Evolutionary conservation across 331 rosid genomes (phyloP).

Genomic region (Malus hybrid): DNA sequence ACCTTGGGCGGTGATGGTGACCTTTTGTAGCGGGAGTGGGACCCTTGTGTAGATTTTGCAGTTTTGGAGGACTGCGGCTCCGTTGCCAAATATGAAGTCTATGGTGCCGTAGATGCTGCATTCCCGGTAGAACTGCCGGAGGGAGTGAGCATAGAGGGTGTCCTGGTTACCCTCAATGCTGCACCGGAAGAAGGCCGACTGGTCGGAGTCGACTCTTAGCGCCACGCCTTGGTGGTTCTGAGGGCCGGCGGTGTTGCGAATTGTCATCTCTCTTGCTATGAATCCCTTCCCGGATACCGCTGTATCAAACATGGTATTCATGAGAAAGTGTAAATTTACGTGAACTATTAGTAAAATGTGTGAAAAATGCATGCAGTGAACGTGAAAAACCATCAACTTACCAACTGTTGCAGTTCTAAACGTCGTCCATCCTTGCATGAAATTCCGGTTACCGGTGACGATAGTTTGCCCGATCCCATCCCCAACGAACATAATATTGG

Average conservation of each 20-base stretch:
- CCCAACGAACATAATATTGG: constrained; percentile 73
- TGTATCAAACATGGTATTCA: constrained; percentile 7
- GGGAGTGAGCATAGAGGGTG: constrained; percentile 85
- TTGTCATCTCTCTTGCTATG: constrained; percentile 76
- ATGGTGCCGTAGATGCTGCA: constrained; percentile 83
- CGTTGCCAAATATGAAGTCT: constrained; percentile 93
- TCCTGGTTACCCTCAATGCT: constrained; percentile 88
- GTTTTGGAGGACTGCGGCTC: constrained; percentile 78
- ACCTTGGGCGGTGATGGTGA: constrained; percentile 85
- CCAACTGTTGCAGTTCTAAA: constrained; percentile 93
- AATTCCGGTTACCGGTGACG: constrained; percentile 55
- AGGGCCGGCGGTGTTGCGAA: constrained; percentile 78
- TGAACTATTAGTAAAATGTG: no score
- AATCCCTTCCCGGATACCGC: constrained; percentile 89
- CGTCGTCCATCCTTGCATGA: constrained; percentile 98
- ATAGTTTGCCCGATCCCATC: constrained; percentile 87
- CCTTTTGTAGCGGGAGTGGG: constrained; percentile 73
- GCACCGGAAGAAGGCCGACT: constrained; percentile 82
- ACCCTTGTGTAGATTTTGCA: constrained; percentile 81
- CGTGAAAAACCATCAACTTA: constrained; percentile 14
- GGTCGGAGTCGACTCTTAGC: constrained; percentile 80
- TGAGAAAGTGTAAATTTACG: background rate
- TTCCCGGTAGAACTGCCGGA: constrained; percentile 82
- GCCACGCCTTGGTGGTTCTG: constrained; percentile 79
- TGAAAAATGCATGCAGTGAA: background rate